phyloP scores from a whole-genome alignment of 768 basidiomycete genomes.

The Cystofilobasidium bisporidii region DNA sequence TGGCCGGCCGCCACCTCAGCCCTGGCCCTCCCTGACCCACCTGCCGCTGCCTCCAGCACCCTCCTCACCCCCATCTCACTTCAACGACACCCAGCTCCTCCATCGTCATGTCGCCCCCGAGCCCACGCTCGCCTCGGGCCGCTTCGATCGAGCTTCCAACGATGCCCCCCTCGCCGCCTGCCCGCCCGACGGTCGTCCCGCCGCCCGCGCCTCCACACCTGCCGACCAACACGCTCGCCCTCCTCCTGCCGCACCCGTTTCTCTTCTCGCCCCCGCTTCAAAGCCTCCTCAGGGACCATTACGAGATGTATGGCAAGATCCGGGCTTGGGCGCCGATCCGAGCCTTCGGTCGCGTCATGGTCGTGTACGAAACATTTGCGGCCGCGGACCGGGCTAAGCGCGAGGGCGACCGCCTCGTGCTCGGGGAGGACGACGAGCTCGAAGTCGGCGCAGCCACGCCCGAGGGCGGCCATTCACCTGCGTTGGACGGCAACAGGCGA shows the following conservation, averaged over 20 bases:
- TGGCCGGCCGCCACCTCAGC: no score
- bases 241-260: conserved; percentile 62
- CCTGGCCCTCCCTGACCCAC: no score
- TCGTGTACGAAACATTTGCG: conserved; percentile 53
- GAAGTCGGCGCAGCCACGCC: conserved; percentile 52
- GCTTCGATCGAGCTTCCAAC: not conserved
- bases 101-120: not conserved
- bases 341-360: conserved; percentile 68
- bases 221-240: conserved; percentile 70
- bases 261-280: conserved; percentile 69
- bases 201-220: not conserved
- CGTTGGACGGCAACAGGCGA: no score
- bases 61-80: no score
- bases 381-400: conserved; percentile 21
- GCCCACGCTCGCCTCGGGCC: conserved; percentile 1
- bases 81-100: not conserved
- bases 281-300: conserved; percentile 58
- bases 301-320: conserved; percentile 67
- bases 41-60: no score
- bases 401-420: conserved; percentile 28
- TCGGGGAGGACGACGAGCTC: conserved; percentile 31
- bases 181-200: not conserved
- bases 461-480: no score
- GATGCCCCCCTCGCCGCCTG: not conserved
- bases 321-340: conserved; percentile 81